Conservation (phyloP, 768 basidiomycete genomes). For the Cyathus striatus region DNA sequence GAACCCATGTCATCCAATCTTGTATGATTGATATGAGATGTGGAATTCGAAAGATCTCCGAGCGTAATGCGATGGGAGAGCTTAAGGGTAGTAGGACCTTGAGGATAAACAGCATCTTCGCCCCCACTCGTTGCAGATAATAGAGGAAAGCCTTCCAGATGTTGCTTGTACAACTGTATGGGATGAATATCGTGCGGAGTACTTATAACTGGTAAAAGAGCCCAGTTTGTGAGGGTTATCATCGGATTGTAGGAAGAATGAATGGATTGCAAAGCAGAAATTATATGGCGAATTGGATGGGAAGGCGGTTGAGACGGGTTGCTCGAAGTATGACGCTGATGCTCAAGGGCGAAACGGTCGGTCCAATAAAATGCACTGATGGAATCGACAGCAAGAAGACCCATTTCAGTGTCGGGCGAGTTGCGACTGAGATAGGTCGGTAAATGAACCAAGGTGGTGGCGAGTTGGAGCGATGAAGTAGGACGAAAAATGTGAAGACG, state of each 20-base stretch:
- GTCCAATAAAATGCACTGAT: conserved; percentile 75
- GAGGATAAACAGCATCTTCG: no score
- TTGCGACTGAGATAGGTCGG: conserved; percentile 44
- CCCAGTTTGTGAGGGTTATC: conserved; percentile 62
- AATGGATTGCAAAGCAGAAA: conserved; percentile 42
- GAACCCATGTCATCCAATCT: no score
- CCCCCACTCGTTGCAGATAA: conserved; percentile 15
- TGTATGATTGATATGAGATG: no score
- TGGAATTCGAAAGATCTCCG: no score
- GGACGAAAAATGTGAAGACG: conserved; percentile 69
- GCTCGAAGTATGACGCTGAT: conserved; percentile 24
- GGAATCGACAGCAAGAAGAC: conserved; percentile 70
- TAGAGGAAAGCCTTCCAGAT: conserved; percentile 40
- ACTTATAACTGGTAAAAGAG: conserved; percentile 22
- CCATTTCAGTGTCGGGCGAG: conserved; percentile 51
- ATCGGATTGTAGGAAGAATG: conserved; percentile 45
- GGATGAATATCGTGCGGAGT: background rate
- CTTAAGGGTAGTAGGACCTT: no score
- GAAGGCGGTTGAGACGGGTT: conserved; percentile 9
- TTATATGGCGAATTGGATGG: conserved; percentile 42
- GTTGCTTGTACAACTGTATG: conserved; percentile 34
- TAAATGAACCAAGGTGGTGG: conserved; percentile 57
- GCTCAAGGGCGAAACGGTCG: conserved; percentile 64
- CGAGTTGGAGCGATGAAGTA: conserved; percentile 61
- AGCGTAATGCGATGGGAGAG: no score